These are phyloP conservation scores for Orobanche coerulescens DNA, from an alignment of 257 asterid genomes.

Conservation along the genomic window DNA sequence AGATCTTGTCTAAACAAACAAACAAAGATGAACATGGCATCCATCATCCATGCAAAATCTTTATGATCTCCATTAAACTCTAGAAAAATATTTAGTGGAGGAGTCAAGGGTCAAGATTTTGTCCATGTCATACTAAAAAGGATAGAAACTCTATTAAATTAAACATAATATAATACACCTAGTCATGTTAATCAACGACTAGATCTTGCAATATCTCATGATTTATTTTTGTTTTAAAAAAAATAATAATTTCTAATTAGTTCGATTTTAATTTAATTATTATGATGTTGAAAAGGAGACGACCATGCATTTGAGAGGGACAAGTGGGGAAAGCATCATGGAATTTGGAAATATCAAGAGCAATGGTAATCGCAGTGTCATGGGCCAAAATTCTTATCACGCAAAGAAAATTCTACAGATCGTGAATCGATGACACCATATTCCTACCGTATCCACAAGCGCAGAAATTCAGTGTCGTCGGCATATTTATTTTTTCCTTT, in stretches of 20 bases:
- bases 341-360: constrained; percentile 46
- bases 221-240: neutral
- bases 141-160: neutral
- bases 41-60: neutral
- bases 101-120: constrained; percentile 42
- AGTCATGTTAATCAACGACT: neutral
- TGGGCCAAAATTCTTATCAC: too few relatives aligned
- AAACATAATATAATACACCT: neutral
- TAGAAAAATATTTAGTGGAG: constrained; percentile 36
- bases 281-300: neutral
- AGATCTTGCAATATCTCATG: neutral
- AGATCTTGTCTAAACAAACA: neutral
- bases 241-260: neutral
- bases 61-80: constrained; percentile 12
- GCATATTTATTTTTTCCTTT: too few relatives aligned
- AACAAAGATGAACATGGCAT: constrained; percentile 8
- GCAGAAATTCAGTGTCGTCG: too few relatives aligned
- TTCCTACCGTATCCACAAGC: too few relatives aligned
- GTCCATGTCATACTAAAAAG: constrained; percentile 24
- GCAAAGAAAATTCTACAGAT: too few relatives aligned
- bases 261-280: neutral
- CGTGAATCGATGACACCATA: too few relatives aligned
- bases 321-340: constrained; percentile 53
- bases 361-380: too few relatives aligned
- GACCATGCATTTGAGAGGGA: constrained; percentile 21